phyloP scores from a whole-genome alignment of 495 filamentous ascomycete species.

The Elaphomyces granulatus region DNA sequence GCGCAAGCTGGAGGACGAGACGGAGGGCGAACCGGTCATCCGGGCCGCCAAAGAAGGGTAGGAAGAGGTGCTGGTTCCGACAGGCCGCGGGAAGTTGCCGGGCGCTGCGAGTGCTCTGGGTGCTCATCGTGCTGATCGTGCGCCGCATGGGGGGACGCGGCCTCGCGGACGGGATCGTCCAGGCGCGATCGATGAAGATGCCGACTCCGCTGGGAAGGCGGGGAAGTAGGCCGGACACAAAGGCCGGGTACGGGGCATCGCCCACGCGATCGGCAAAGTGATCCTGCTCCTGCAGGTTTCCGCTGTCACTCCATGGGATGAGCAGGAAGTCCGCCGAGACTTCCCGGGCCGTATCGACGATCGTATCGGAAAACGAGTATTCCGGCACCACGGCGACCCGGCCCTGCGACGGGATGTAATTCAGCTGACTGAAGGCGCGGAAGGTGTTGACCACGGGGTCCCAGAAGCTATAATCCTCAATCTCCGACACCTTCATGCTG shows the following conservation, averaged over 20 bases:
- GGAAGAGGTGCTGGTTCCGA: slow-evolving; percentile 70
- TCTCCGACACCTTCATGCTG: slow-evolving; percentile 84
- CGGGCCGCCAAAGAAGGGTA: slow-evolving; percentile 73
- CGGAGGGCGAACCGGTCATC: slow-evolving; percentile 75
- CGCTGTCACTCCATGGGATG: slow-evolving; percentile 85
- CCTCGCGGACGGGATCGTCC: slow-evolving; percentile 16
- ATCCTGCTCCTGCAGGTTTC: slow-evolving; percentile 47
- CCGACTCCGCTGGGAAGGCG: slow-evolving; percentile 52
- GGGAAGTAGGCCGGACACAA: slow-evolving; percentile 49
- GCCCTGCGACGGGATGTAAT: slow-evolving; percentile 72
- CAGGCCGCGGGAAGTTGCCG: slow-evolving; percentile 31
- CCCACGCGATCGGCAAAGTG: slow-evolving; percentile 19
- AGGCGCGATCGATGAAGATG: slow-evolving; percentile 69
- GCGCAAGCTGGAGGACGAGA: slow-evolving; percentile 66
- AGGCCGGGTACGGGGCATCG: slow-evolving; percentile 42
- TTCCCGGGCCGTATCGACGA: slow-evolving; percentile 52
- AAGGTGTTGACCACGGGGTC: slow-evolving; percentile 92
- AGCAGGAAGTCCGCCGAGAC: slow-evolving; percentile 65
- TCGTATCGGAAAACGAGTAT: slow-evolving; percentile 59
- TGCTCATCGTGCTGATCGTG: slow-evolving; percentile 41
- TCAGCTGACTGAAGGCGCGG: slow-evolving; percentile 70
- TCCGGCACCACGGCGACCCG: slow-evolving; percentile 65
- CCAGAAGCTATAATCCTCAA: slow-evolving; percentile 57
- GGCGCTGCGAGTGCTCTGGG: slow-evolving; percentile 32
- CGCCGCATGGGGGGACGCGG: slow-evolving; percentile 37